Evolutionary conservation across 495 filamentous ascomycete species (phyloP), one percentile per base, ranked within the genome.

Genomic region (Astrothelium subdiscretum): DNA sequence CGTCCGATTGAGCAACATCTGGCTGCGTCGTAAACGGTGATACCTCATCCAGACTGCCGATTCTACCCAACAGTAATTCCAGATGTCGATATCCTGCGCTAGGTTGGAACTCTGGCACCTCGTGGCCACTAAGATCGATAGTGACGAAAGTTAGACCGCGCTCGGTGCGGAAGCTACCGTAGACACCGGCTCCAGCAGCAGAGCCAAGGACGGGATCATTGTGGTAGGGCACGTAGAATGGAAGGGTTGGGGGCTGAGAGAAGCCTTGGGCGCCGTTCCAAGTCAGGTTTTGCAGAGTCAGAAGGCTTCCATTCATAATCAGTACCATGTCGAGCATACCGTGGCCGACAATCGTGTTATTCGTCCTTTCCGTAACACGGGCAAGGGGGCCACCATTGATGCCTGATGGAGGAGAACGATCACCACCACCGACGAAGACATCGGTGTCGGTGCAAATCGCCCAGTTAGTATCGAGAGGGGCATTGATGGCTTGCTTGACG

Each of bases 271-370:
- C 69, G 4, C 89, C 89, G 60, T 83, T 81, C 86, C 87, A 92
- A 0, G 88, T 92, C 87, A 92, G 89, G 71, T 91, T 92, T 67
- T 94, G 88, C 35, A 92, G 86, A n/a, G 80, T 83, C 15, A 87
- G 74, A 0, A 94, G 76, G 0, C 85, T 83, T 10, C 89, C 87
- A 65, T 90, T 87, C 57, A 77, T 63, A 31, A 89, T 75, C 4
- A 90, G 73, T 35, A 84, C 77, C 69, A 81, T 80, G 68, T 88
- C 85, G 18, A 81, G 79, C 65, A 80, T 76, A 5, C 86, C 87
- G 67, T 91, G 86, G 11, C 72, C 81, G 67, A 92, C 83, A 32
- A 92, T 77, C 6, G 87, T 87, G 57, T 84, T 81, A 27, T 89
- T 79, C 0, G 84, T 85, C 27, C 77, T 75, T 63, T 91, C 87